phyloP scores from a whole-genome alignment of 345 rosid species.

The Brassica cretica region DNA sequence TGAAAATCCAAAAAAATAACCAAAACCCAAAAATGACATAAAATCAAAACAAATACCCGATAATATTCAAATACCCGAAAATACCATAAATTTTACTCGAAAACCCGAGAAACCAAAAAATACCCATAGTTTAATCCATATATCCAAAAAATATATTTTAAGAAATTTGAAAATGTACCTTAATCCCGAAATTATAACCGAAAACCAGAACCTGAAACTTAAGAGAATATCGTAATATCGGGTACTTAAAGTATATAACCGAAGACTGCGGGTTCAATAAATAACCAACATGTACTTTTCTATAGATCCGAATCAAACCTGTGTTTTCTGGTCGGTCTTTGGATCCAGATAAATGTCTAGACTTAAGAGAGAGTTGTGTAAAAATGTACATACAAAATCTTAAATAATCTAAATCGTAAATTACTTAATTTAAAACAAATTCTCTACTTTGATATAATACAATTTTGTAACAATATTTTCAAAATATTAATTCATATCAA shows the following conservation, averaged over 20 bases:
- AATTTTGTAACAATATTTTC: too few species aligned
- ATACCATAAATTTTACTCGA: neutral
- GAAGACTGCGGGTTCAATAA: neutral
- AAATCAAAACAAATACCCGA: neutral
- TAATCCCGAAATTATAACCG: neutral
- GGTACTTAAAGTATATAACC: neutral
- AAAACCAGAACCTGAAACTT: neutral
- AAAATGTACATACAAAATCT: too few species aligned
- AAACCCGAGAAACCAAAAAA: neutral
- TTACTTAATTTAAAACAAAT: too few species aligned
- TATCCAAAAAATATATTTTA: neutral
- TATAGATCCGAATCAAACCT: neutral
- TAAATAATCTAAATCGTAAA: too few species aligned
- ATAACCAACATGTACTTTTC: neutral
- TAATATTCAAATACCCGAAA: too few species aligned
- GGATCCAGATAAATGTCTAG: neutral
- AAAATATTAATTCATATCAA: too few species aligned
- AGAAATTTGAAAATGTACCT: too few species aligned
- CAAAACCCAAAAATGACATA: too few species aligned
- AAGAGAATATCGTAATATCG: too few species aligned
- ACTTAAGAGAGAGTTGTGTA: too few species aligned
- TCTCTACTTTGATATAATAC: too few species aligned
- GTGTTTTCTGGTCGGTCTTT: neutral
- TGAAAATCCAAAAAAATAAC: neutral
- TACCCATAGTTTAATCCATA: too few species aligned